A percentile compares a stretch with the other conserved stretches of the same genome.
Conservation (phyloP, 2,329 filamentous ascomycete species). For the Bipolaris gigantea region DNA sequence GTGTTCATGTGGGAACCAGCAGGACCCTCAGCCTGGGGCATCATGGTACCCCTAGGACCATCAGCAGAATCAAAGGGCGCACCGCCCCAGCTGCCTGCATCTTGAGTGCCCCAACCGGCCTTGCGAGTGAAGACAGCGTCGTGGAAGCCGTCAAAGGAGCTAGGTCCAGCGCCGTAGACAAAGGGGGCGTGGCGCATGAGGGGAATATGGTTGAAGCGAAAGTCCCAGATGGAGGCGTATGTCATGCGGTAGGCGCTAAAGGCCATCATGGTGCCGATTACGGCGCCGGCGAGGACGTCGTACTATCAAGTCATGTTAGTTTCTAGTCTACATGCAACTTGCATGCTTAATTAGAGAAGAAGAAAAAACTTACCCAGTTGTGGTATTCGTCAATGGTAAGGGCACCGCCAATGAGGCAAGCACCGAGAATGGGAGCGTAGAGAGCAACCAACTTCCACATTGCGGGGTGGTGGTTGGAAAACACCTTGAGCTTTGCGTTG, state of each 20-base stretch:
- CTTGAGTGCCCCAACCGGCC: conserved; percentile 60
- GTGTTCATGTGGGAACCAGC: conserved; percentile 31
- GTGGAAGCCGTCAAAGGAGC: conserved; percentile 51
- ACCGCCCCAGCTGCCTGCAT: conserved; percentile 46
- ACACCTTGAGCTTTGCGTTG: conserved; percentile 78
- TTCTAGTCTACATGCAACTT: neutral
- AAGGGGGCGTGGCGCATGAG: conserved; percentile 62
- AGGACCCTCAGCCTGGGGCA: conserved; percentile 32
- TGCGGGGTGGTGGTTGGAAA: conserved; percentile 69
- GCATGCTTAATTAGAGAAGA: too few relatives aligned
- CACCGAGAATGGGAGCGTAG: conserved; percentile 68
- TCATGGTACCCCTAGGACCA: conserved; percentile 40
- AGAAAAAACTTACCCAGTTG: conserved; percentile 47
- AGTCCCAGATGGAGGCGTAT: conserved; percentile 70
- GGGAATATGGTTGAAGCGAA: conserved; percentile 67
- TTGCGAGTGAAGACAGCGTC: conserved; percentile 61
- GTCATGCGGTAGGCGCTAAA: conserved; percentile 68
- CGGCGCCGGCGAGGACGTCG: conserved; percentile 67
- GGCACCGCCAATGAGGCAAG: conserved; percentile 67
- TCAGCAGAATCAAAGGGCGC: conserved; percentile 50
- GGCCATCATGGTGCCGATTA: conserved; percentile 67
- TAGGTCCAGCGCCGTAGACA: conserved; percentile 50
- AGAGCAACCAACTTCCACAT: conserved; percentile 72
- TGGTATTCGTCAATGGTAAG: conserved; percentile 73
- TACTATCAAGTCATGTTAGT: conserved; percentile 55